Percentiles rank a stretch among this genome's conserved stretches.
phyloP scores from a whole-genome alignment of 805 yeast genomes.

The Candida ortonii region DNA sequence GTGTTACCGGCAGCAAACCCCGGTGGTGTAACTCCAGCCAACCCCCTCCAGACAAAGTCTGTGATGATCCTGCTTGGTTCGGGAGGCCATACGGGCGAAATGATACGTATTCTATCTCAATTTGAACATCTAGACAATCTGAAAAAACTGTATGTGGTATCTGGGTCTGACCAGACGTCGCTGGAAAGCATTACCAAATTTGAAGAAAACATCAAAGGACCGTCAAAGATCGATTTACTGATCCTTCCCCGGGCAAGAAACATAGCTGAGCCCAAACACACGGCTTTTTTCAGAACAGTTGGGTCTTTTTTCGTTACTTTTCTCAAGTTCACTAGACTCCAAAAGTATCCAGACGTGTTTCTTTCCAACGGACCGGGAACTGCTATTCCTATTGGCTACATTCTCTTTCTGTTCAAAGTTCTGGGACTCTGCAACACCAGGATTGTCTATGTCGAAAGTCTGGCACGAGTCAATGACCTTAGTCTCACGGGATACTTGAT shows the following conservation, averaged over 20 bases:
- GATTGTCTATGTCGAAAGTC: slow-evolving; percentile 78
- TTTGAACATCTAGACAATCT: slow-evolving; percentile 30
- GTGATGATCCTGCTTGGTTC: slow-evolving; percentile 78
- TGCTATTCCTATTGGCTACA: slow-evolving; percentile 63
- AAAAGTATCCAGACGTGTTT: slow-evolving; percentile 30
- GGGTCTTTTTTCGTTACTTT: slow-evolving; percentile 30
- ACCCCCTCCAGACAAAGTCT: slow-evolving; percentile 4
- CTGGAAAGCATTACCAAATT: slow-evolving; percentile 37
- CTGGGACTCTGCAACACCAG: slow-evolving; percentile 47
- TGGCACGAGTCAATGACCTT: slow-evolving; percentile 74
- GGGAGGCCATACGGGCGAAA: slow-evolving; percentile 97
- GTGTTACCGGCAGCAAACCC: slow-evolving; percentile 25
- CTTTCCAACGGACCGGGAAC: slow-evolving; percentile 81
- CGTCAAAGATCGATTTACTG: slow-evolving; percentile 18
- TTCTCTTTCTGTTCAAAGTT: slow-evolving; percentile 49
- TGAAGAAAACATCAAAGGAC: slow-evolving; percentile 28
- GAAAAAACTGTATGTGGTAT: slow-evolving; percentile 30
- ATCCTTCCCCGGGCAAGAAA: slow-evolving; percentile 34
- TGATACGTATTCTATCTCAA: slow-evolving; percentile 63
- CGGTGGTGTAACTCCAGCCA: not conserved
- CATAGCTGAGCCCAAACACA: slow-evolving; percentile 36
- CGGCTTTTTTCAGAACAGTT: slow-evolving; percentile 34
- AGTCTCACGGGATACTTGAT: slow-evolving; percentile 76
- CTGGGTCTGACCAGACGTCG: slow-evolving; percentile 49
- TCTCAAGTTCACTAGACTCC: slow-evolving; percentile 9